Base-by-base conservation (phyloP, 2,329 filamentous ascomycete species). In the Kalmusia sp. region DNA sequence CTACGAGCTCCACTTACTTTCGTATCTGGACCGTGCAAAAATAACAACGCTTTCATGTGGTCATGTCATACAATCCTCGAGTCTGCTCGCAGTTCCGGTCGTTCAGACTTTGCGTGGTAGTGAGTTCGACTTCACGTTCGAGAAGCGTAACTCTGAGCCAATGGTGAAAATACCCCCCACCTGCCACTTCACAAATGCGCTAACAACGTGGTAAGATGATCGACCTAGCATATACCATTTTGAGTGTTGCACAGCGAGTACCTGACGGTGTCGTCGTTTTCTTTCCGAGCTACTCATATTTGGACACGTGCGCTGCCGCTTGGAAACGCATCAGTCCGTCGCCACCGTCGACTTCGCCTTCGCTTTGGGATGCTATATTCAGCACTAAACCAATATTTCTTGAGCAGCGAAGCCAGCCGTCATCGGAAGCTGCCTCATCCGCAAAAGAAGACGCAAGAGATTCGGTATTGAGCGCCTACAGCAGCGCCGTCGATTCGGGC, bases 181-280 rank as follows among this genome's bases (percentile, higher is more conserved):
- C 33, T 35, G 21, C 30, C 19, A 6, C 5, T 12, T 28, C n/a
- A 38, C 6, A 25, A 21, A 19, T 21, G 40, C 33, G 27, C 40
- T 52, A 37, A 52, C 58, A 14, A 37, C 31, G 9, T 39, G 25
- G 40, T 39, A 49, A 82, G 74, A 86, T 96, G 47, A 76, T 79
- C 35, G 87, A 93, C 51, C 84, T 98, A 0, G 95, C 93, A 0
- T 74, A 85, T 24, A 84, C 89, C 0, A 79, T 99, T 6, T 71
- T 92, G 1, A 87, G 88, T 46, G 80, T 95, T 4, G 90, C 89
- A 63, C 81, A 83, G 6, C 78, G 86, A 4, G 89, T 97, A 0
- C 92, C 92, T 0, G 93, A 97, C 62, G 95, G 95, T 2, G 84
- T 97, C 1, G 92, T 99, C 0, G 87, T 93, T 0, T 99, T 99